Base-by-base conservation (phyloP, 1,139 yeast species). In the Sugiyamaella novakii region DNA sequence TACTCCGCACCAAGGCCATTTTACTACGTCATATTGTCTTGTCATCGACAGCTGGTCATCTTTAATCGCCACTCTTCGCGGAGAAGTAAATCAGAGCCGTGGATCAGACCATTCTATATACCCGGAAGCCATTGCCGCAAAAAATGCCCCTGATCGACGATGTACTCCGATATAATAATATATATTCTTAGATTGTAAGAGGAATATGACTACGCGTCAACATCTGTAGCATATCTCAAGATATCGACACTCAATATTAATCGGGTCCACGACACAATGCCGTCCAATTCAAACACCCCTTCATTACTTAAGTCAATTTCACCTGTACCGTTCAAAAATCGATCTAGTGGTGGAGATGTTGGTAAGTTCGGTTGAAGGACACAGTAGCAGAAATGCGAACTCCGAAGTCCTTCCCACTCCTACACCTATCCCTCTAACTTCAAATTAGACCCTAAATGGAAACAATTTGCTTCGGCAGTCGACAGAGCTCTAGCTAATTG, bases 401-500 rank as follows among this genome's bases (percentile, higher is more conserved):
- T 17, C 12, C 24, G 11, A 17, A 33, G 11, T 40, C 28, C 27
- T 27, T 18, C 33, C 27, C 11, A 33, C 27, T 3, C 31, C n/a
- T 3, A 14, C 5, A 21, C 29, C 25, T 11, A 25, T 12, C 7
- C n/a, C 6, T 22, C 28, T 37, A 22, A 22, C 19, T 2, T 3
- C 10, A 10, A 10, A n/a, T 11, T 34, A 29, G 69, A 65, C 50
- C 68, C 88, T 2, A 84, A 81, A 59, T 89, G 85, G 63, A 84
- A 80, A 66, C 80, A 86, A 55, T 85, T 83, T 62, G 70, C 74
- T 21, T 76, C 80, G 25, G 80, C 75, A 54, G 78, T 89, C 5
- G 95, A 87, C 52, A 80, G 84, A 55, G 89, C 94, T 0, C 71
- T 92, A 22, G 74, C 79, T 5, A 73, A 82, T n/a, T 92, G 92